Evolutionary conservation across 768 basidiomycete species (phyloP).

Genomic region (Leccinum barrowsii): DNA sequence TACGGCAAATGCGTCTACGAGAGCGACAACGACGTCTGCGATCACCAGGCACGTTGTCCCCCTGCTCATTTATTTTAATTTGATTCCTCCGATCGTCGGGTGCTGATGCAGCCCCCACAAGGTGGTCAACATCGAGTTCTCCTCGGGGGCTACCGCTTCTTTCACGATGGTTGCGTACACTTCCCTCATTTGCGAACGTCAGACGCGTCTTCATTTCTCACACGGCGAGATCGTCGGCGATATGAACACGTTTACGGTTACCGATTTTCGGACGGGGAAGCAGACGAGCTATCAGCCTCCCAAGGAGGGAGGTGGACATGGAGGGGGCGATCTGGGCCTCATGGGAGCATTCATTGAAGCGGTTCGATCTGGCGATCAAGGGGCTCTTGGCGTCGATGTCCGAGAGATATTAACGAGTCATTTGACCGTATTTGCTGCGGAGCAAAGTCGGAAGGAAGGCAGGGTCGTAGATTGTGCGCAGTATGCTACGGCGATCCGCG

Average conservation of each 20-base stretch:
- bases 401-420: neutral
- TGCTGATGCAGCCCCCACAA: constrained; percentile 15
- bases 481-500: constrained; percentile 55
- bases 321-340: neutral
- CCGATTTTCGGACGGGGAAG: constrained; percentile 62
- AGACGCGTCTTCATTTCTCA: constrained; percentile 80
- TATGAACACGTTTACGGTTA: constrained; percentile 71
- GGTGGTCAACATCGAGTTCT: constrained; percentile 88
- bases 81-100: neutral
- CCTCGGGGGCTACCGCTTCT: constrained; percentile 74
- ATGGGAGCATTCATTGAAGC: neutral
- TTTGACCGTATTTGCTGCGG: neutral
- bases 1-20: constrained; percentile 88
- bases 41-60: constrained; percentile 57
- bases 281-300: constrained; percentile 46
- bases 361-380: neutral
- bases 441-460: constrained; percentile 50
- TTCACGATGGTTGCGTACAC: constrained; percentile 91
- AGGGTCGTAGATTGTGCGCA: constrained; percentile 68
- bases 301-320: constrained; percentile 30
- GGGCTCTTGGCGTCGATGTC: neutral
- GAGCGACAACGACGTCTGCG: constrained; percentile 80
- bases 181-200: constrained; percentile 74
- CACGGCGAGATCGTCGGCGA: constrained; percentile 89
- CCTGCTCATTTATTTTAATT: neutral